Base-by-base conservation (phyloP, 1,284 basidiomycete genomes). In the Sutorius eximius region DNA sequence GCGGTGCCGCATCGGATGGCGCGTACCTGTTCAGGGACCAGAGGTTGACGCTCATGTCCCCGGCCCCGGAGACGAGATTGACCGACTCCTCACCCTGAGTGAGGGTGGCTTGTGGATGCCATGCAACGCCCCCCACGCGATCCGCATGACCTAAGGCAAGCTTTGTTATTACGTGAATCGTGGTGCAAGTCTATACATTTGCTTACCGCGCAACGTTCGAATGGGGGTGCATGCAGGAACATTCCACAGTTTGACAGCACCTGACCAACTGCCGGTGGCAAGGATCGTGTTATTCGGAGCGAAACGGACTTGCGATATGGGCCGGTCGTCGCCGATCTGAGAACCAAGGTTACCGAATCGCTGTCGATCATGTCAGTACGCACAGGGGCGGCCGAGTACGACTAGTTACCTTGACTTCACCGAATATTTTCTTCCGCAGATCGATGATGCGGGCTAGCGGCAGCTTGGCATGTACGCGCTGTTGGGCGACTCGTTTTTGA, bases 241-340 rank as follows among this genome's bases (percentile, higher is more conserved):
- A 63, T 93, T 90, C 97, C 97, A 99, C 12, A 99, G 68, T 74
- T 95, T 98, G 32, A 95, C 86, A 41, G 86, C 86, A 24, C 97
- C 97, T 12, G 95, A 93, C 97, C 97, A 99, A 62, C 92, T 93
- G 4, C 89, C 94, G 0, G 96, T 97, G 1, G 94, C 91, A 29
- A 99, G 79, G 44, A 92, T 81, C 66, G 91, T 74, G 61, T 89
- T 90, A 69, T 98, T 90, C 5, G 97, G 97, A 1, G 96, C 87
- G 71, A 99, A 99, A 24, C 97, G 88, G 30, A 98, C 92, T 73
- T 93, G 88, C 1, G 94, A 91, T 58, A 99, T 85, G 2, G 96
- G 95, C 47, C 97, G 83, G 60, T 97, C 94, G 68, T 98, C 97
- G 49, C 95, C 96, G 62, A 98, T 94, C 79, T 99, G 97, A 0